phyloP scores from a whole-genome alignment of 2,329 filamentous ascomycete species.

The Capronia epimyces region DNA sequence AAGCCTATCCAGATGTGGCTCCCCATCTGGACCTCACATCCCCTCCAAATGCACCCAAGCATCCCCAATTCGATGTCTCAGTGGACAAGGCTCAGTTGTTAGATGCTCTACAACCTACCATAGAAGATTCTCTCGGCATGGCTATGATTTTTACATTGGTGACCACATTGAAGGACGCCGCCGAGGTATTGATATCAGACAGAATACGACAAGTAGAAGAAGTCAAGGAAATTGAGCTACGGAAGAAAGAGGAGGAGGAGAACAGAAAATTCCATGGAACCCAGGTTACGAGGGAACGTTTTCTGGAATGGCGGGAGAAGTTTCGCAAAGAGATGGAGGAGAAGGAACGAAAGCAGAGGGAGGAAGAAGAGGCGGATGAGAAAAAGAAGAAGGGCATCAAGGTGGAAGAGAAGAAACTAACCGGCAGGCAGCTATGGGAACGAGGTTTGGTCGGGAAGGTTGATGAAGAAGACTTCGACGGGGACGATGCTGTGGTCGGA shows the following conservation, averaged over 20 bases:
- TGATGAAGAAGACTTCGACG: conserved; percentile 60
- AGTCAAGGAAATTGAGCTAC: conserved; percentile 48
- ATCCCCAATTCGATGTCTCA: conserved; percentile 71
- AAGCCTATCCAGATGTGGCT: conserved; percentile 80
- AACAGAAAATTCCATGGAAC: conserved; percentile 95
- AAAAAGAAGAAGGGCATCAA: conserved; percentile 72
- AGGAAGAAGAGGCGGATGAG: conserved; percentile 72
- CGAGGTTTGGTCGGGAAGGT: conserved; percentile 61
- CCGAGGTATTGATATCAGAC: conserved; percentile 75
- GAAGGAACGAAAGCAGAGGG: conserved; percentile 59
- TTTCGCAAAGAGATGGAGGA: conserved; percentile 81
- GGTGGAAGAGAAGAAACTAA: conserved; percentile 58
- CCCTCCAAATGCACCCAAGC: conserved; percentile 62
- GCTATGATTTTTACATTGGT: conserved; percentile 94
- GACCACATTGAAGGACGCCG: conserved; percentile 78
- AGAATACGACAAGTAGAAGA: conserved; percentile 61
- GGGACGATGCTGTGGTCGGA: conserved; percentile 55
- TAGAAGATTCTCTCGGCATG: conserved; percentile 93
- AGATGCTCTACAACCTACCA: conserved; percentile 62
- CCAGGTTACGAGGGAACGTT: conserved; percentile 78
- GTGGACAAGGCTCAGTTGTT: conserved; percentile 74
- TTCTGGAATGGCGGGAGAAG: conserved; percentile 71
- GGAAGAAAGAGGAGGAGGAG: conserved; percentile 73
- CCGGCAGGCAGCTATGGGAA: conserved; percentile 74
- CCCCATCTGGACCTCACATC: conserved; percentile 75